Evolutionary conservation across 73 alveolate genomes (phyloP), one percentile per base, ranked within the genome.

Genomic region (Stentor coeruleus): DNA sequence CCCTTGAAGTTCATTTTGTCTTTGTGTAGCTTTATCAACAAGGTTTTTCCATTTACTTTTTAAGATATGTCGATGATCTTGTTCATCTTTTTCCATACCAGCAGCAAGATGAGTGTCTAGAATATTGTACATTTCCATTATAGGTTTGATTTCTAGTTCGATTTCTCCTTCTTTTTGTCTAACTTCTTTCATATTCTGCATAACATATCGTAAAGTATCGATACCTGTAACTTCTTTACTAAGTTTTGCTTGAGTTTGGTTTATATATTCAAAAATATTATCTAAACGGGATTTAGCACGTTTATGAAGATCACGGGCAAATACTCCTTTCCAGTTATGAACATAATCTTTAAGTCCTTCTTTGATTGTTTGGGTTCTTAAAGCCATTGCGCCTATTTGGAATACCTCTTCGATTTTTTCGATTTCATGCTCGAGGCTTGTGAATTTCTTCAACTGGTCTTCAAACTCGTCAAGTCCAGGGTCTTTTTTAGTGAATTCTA

Each of bases 391-490:
- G 1, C 99, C 99, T 40, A 97, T 92, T 79, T 90, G 59, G 87
- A 75, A 75, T 6, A 75, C 77, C 4, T 84, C 87, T 28, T 93
- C 97, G 72, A 97, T 95, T 26, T 91, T 91, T 59, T 94, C 93
- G 57, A 97, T 93, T 84, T 96, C 96, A 11, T 91, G 96, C 80
- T 97, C 99, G 39, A 93, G 89, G 74, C 77, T 3, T 3, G 38
- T n/a, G 86, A 81, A 72, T 30, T 38, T 57, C 57, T 60, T 59
- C 35, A 72, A 85, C 37, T 81, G 35, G 86, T 90, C 99, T 93
- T 98, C 99, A 83, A 93, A 97, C 75, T 98, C 99, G 73, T 97
- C 99, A 76, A 97, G 92, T 59, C 96, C 90, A 59, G 99, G 99
- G 72, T 93, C 95, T 85, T 95, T 96, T 73, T 91, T 91, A 81